These are phyloP conservation scores for Tolypocladium guangdongense DNA, from an alignment of 2,329 filamentous ascomycete genomes.

Conservation along the genomic window DNA sequence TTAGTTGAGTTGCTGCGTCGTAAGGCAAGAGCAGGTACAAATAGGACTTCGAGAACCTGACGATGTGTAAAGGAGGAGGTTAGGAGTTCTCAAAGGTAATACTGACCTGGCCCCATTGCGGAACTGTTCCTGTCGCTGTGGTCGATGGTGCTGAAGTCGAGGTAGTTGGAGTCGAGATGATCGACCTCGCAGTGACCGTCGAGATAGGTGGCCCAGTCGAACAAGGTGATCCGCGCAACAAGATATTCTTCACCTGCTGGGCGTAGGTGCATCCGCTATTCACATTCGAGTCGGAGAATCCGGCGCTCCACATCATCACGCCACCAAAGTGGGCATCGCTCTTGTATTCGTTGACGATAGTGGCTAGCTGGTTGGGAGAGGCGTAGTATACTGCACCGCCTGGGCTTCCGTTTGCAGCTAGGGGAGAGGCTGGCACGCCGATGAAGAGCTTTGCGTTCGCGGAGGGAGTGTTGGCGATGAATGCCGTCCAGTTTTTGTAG, in stretches of 20 bases:
- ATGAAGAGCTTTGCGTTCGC: slow-evolving; percentile 16
- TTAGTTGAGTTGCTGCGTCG: neutral
- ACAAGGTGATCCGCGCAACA: slow-evolving; percentile 6
- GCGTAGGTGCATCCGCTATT: slow-evolving; percentile 27
- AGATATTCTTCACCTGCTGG: slow-evolving; percentile 25
- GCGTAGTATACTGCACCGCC: slow-evolving; percentile 22
- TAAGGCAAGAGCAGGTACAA: neutral
- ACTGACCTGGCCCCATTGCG: neutral
- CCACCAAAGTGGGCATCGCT: slow-evolving; percentile 20
- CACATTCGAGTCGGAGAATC: slow-evolving; percentile 24
- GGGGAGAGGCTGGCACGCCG: slow-evolving; percentile 17
- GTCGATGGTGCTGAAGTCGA: neutral
- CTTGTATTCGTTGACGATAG: slow-evolving; percentile 18
- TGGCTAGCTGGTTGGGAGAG: slow-evolving; percentile 17
- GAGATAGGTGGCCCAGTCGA: neutral
- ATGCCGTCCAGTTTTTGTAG: slow-evolving; percentile 14
- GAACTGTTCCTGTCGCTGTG: neutral
- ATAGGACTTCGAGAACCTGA: neutral
- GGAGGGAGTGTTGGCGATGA: slow-evolving; percentile 14
- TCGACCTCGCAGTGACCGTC: neutral
- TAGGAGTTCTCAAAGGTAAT: neutral
- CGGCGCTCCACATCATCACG: slow-evolving; percentile 31
- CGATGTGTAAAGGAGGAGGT: too few species aligned
- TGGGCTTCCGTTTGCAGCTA: slow-evolving; percentile 22
- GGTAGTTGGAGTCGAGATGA: neutral